phyloP scores from a whole-genome alignment of 2,329 filamentous ascomycete genomes.

The Aspergillus candidus region DNA sequence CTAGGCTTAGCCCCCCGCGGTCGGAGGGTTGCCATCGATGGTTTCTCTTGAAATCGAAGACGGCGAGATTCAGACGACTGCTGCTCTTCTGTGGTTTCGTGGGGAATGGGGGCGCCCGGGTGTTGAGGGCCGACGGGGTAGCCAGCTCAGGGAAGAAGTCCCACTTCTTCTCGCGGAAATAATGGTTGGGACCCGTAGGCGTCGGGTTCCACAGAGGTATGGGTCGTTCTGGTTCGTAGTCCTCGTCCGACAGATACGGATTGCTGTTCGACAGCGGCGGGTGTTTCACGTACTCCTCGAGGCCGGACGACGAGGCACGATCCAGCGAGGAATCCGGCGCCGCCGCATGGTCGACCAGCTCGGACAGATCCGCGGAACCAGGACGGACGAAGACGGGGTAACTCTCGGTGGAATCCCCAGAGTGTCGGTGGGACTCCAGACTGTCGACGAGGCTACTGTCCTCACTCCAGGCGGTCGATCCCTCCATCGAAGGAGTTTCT shows the following conservation, averaged over 20 bases:
- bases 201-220: conserved; percentile 17
- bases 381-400: conserved; percentile 29
- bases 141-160: conserved; percentile 37
- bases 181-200: conserved; percentile 26
- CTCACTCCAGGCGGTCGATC: conserved; percentile 25
- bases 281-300: conserved; percentile 7
- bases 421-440: conserved; percentile 12
- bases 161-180: conserved; percentile 38
- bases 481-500: conserved; percentile 14
- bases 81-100: conserved; percentile 18
- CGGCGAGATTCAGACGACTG: conserved; percentile 14
- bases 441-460: conserved; percentile 25
- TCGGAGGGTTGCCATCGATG: conserved; percentile 23
- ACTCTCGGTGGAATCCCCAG: conserved; percentile 22
- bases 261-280: conserved; percentile 7
- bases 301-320: conserved; percentile 5
- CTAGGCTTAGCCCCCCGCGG: conserved; percentile 14
- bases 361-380: conserved; percentile 22
- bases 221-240: conserved; percentile 13
- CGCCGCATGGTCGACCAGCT: conserved; percentile 21
- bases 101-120: conserved; percentile 10
- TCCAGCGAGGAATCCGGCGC: conserved; percentile 14
- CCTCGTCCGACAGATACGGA: conserved; percentile 17
- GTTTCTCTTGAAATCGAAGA: conserved; percentile 18
- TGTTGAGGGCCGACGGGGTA: conserved; percentile 20